Percentiles rank a stretch among this genome's conserved stretches.
Conservation (phyloP, 164 flowering plant genomes). For the Piper betle region DNA sequence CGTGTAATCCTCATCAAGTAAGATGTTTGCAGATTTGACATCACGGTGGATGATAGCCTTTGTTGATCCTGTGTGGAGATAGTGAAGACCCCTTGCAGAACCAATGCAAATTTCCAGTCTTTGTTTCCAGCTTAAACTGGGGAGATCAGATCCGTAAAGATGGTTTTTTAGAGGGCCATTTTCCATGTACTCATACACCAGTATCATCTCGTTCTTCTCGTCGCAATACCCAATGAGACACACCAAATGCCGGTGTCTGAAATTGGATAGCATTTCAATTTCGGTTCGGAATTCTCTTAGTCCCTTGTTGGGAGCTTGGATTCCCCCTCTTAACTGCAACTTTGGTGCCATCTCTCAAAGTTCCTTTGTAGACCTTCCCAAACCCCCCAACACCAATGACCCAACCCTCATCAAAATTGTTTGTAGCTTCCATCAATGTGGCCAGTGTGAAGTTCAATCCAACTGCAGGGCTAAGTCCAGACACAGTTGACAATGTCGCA, state of each 20-base stretch:
- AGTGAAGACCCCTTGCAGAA: constrained; percentile 42
- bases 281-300: too few relatives aligned
- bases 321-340: constrained; percentile 75
- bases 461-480: constrained; percentile 6
- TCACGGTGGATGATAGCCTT: constrained; percentile 82
- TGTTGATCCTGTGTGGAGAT: constrained; percentile 37
- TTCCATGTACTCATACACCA: too few relatives aligned
- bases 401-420: constrained; percentile 22
- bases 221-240: too few relatives aligned
- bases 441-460: constrained; percentile 49
- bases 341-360: constrained; percentile 37
- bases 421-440: constrained; percentile 43
- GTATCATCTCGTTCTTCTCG: too few relatives aligned
- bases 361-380: constrained; percentile 78
- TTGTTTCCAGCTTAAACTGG: constrained; percentile 6
- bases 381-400: constrained; percentile 79
- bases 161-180: constrained; percentile 23
- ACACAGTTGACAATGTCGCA: constrained; percentile 17
- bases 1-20: too few relatives aligned
- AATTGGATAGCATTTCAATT: too few relatives aligned
- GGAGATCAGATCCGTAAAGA: constrained; percentile 44
- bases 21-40: constrained; percentile 62
- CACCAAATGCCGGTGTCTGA: too few relatives aligned
- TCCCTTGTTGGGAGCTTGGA: constrained; percentile 8
- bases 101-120: constrained; percentile 81